Conservation (phyloP, 208 protist species). For the Trypanosoma theileri region DNA sequence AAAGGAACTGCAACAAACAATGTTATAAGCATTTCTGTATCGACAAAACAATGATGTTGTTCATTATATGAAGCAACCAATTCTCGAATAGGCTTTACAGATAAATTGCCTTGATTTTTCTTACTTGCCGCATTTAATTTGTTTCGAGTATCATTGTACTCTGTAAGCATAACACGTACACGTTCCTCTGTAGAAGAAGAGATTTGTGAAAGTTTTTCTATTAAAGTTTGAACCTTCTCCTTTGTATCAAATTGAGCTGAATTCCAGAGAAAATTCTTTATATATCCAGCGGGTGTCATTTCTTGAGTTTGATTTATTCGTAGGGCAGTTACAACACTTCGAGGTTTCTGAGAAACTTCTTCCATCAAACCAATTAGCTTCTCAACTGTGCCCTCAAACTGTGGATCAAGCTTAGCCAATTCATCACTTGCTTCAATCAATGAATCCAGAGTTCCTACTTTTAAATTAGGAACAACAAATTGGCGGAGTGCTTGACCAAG, state of each 20-base stretch:
- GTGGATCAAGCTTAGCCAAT: slow-evolving; percentile 76
- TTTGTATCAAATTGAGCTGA: slow-evolving; percentile 83
- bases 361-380: slow-evolving; percentile 86
- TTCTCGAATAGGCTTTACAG: slow-evolving; percentile 79
- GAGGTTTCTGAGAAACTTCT: slow-evolving; percentile 72
- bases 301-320: slow-evolving; percentile 86
- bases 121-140: slow-evolving; percentile 60
- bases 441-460: slow-evolving; percentile 87
- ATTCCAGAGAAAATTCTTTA: slow-evolving; percentile 88
- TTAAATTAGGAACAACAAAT: slow-evolving; percentile 78
- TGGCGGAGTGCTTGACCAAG: slow-evolving; percentile 67
- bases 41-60: slow-evolving; percentile 68
- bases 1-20: slow-evolving; percentile 84
- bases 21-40: slow-evolving; percentile 82
- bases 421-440: slow-evolving; percentile 91
- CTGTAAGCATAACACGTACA: slow-evolving; percentile 73
- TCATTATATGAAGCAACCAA: slow-evolving; percentile 71
- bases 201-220: slow-evolving; percentile 75
- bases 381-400: slow-evolving; percentile 68
- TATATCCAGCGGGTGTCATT: slow-evolving; percentile 81
- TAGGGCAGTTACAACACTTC: slow-evolving; percentile 72
- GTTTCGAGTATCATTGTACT: slow-evolving; percentile 88
- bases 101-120: slow-evolving; percentile 81
- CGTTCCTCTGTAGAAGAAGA: slow-evolving; percentile 70
- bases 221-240: slow-evolving; percentile 68